These are phyloP conservation scores for Aspergillus ibericus DNA, from an alignment of 2,329 filamentous ascomycete genomes.

Conservation along the genomic window DNA sequence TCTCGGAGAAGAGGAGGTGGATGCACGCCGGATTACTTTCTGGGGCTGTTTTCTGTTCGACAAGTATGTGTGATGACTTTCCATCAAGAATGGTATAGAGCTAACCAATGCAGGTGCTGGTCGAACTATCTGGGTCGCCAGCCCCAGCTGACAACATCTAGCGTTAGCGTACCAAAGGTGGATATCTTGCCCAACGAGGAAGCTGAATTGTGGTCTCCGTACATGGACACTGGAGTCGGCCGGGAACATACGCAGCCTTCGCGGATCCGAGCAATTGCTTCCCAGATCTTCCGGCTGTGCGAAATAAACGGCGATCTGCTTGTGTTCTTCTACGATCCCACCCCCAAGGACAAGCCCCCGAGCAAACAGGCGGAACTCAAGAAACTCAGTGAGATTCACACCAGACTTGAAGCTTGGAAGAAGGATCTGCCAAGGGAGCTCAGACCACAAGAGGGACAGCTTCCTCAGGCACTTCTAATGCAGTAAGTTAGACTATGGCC, in stretches of 20 bases:
- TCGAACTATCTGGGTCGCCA: constrained; percentile 93
- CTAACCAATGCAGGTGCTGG: constrained; percentile 65
- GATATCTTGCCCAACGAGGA: constrained; percentile 92
- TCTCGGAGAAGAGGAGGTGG: constrained; percentile 78
- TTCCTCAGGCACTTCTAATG: constrained; percentile 78
- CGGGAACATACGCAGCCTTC: constrained; percentile 74
- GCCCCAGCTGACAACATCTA: constrained; percentile 77
- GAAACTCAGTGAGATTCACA: constrained; percentile 88
- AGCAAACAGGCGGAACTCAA: constrained; percentile 84
- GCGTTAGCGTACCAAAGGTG: constrained; percentile 81
- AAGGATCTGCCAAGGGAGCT: constrained; percentile 80
- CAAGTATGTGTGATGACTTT: constrained; percentile 56
- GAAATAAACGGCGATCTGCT: constrained; percentile 93
- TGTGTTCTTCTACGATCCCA: constrained; percentile 86
- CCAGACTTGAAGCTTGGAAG: constrained; percentile 85
- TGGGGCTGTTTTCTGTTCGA: constrained; percentile 99
- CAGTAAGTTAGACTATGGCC: constrained; percentile 64
- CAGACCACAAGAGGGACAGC: constrained; percentile 82
- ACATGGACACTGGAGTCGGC: constrained; percentile 79
- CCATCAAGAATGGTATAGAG: background rate
- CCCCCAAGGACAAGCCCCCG: constrained; percentile 58
- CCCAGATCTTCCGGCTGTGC: constrained; percentile 79
- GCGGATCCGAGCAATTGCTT: constrained; percentile 74
- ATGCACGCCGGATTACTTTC: constrained; percentile 87
- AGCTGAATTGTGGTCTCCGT: constrained; percentile 79